Percentiles rank a stretch among this genome's conserved stretches.
These are phyloP conservation scores for Bathelium albidoporum DNA, from an alignment of 495 filamentous ascomycete genomes.

Conservation along the genomic window DNA sequence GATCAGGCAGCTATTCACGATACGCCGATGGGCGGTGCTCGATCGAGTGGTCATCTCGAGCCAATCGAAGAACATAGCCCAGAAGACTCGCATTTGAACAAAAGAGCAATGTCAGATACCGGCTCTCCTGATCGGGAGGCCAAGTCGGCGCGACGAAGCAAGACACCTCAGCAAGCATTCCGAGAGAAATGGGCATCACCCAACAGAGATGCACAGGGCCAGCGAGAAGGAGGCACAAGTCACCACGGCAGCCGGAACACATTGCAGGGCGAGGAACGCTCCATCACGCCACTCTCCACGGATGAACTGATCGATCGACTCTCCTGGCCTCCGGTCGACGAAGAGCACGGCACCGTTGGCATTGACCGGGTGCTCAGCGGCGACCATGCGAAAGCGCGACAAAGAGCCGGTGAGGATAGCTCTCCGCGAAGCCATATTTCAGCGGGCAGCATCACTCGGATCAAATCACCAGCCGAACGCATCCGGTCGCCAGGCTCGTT, in stretches of 20 bases:
- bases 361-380: slow-evolving; percentile 26
- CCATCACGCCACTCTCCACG: slow-evolving; percentile 32
- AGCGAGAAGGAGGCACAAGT: neutral
- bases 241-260: neutral
- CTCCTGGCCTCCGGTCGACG: slow-evolving; percentile 42
- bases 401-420: neutral
- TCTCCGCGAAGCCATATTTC: neutral
- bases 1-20: neutral
- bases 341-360: slow-evolving; percentile 31
- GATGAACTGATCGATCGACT: slow-evolving; percentile 43
- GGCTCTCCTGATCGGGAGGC: slow-evolving; percentile 21
- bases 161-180: slow-evolving; percentile 10
- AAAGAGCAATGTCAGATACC: neutral
- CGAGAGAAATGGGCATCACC: neutral
- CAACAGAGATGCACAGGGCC: neutral
- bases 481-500: neutral
- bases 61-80: slow-evolving; percentile 2
- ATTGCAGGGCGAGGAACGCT: neutral
- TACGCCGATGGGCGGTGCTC: neutral
- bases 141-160: neutral
- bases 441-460: neutral
- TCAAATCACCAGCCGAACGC: neutral
- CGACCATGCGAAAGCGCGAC: slow-evolving; percentile 17
- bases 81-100: neutral
- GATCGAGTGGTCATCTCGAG: slow-evolving; percentile 1